Percentiles rank a stretch among this genome's conserved stretches.
Conservation (phyloP, 129 eudicot species). For the Pulicaria dysenterica region DNA sequence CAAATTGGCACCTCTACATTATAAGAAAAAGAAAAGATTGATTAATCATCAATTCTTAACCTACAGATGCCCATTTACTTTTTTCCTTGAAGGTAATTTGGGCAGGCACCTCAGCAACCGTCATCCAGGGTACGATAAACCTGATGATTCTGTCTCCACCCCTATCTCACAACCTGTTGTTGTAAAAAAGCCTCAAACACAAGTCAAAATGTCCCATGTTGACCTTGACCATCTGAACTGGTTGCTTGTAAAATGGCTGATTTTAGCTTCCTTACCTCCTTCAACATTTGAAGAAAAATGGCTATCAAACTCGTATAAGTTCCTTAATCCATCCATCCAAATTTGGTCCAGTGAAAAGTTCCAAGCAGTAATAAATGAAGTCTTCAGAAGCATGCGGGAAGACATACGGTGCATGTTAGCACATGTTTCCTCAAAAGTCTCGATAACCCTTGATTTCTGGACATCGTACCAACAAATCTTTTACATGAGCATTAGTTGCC, state of each 20-base stretch:
- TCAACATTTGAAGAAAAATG: conserved; percentile 70
- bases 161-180: conserved; percentile 52
- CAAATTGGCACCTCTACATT: not conserved
- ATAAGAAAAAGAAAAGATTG: not conserved
- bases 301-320: conserved; percentile 72
- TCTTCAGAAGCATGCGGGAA: conserved; percentile 76
- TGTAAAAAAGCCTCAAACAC: conserved; percentile 70
- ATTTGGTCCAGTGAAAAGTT: conserved; percentile 78
- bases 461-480: conserved; percentile 74
- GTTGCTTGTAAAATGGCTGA: conserved; percentile 88
- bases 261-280: conserved; percentile 75
- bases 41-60: conserved; percentile 8
- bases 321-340: conserved; percentile 65
- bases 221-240: conserved; percentile 91
- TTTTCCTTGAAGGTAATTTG: conserved; percentile 67
- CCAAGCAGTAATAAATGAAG: conserved; percentile 65
- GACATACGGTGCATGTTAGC: conserved; percentile 61
- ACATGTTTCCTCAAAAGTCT: conserved; percentile 72
- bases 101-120: conserved; percentile 96
- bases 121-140: conserved; percentile 88
- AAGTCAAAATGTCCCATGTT: conserved; percentile 51
- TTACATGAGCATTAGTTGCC: conserved; percentile 89
- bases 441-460: conserved; percentile 89
- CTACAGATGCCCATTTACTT: not conserved
- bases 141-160: conserved; percentile 49